Evolutionary conservation across 2,329 filamentous ascomycete genomes (phyloP), one percentile per base, ranked within the genome.

Genomic region (Penicillium sp.): DNA sequence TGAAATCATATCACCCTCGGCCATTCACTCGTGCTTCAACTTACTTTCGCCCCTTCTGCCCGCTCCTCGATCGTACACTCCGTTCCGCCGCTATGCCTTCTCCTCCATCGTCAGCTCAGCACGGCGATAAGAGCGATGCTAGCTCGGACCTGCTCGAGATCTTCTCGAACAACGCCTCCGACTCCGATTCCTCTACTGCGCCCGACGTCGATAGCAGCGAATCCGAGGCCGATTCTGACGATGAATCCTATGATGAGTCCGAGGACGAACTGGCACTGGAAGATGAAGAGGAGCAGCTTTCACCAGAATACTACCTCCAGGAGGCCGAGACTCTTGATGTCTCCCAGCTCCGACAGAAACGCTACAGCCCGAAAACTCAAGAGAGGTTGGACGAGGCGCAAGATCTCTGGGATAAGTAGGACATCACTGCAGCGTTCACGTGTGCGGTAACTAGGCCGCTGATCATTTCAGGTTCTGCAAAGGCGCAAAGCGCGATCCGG

Each of bases 331-430:
- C 22, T 28, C 42, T 59, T 2, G 32, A 60, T 50, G 16, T 59
- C 18, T 55, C 47, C 4, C 26, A 51, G 40, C 54, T 60, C 27
- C 18, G 41, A 48, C 32, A 60, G 38, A 57, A 57, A 43, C 36
- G 36, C 11, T 60, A 60, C 23, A 58, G 52, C 34, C 32, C n/a
- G 0, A 51, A 30, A 16, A 60, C 43, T 9, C 29, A 61, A 45
- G 30, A 34, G 37, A 34, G 23, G 15, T 41, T 61, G 11, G 48
- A 61, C 32, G n/a, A 60, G 35, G 54, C 44, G 12, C 13, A 27
- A 11, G 37, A 47, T 30, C 52, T 51, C 31, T 61, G 36, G 49
- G 33, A 60, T 14, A 31, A 39, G 49, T 60, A 28, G 42, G 41
- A 35, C 29, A 32, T 32, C 6, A 10, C 32, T 32, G 3, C 1